Evolutionary conservation across 2,329 filamentous ascomycete species (phyloP).

Genomic region (Microcyclospora tardicrescens): DNA sequence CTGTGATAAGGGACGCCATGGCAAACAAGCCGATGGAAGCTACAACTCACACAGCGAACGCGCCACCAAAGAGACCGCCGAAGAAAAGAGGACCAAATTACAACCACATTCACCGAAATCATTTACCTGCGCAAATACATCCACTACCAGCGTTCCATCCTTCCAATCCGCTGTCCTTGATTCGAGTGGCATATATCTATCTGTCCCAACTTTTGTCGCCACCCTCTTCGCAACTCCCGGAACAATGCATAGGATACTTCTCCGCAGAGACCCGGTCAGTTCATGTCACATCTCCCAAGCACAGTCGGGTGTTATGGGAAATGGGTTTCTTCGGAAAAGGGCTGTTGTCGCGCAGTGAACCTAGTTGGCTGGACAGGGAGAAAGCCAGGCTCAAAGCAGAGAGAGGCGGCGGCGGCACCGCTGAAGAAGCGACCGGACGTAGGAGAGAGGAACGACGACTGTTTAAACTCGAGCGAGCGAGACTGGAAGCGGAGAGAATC

Average conservation of each 20-base stretch:
- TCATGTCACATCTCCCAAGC: conserved; percentile 63
- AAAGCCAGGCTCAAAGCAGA: conserved; percentile 48
- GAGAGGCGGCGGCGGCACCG: conserved; percentile 38
- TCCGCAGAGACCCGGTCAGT: conserved; percentile 71
- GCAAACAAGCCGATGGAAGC: too few relatives aligned
- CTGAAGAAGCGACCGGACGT: conserved; percentile 65
- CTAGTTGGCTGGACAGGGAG: conserved; percentile 79
- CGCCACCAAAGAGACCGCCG: conserved; percentile 8
- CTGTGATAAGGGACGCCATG: too few relatives aligned
- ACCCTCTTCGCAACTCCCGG: conserved; percentile 50
- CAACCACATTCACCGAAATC: conserved; percentile 67
- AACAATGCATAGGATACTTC: conserved; percentile 62
- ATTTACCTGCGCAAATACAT: conserved; percentile 67
- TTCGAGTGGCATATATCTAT: conserved; percentile 69
- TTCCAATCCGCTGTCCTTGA: conserved; percentile 77
- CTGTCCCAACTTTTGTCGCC: conserved; percentile 56
- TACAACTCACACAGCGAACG: conserved; percentile 2
- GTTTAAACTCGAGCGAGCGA: conserved; percentile 85
- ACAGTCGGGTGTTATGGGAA: conserved; percentile 78
- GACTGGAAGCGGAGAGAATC: conserved; percentile 71
- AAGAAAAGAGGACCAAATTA: conserved; percentile 39
- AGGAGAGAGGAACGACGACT: conserved; percentile 68
- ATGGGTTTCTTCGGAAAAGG: conserved; percentile 97
- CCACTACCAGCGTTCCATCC: conserved; percentile 81
- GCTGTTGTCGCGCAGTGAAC: conserved; percentile 82